Conservation (phyloP, 2,329 filamentous ascomycete genomes). For the Onygenales sp. region DNA sequence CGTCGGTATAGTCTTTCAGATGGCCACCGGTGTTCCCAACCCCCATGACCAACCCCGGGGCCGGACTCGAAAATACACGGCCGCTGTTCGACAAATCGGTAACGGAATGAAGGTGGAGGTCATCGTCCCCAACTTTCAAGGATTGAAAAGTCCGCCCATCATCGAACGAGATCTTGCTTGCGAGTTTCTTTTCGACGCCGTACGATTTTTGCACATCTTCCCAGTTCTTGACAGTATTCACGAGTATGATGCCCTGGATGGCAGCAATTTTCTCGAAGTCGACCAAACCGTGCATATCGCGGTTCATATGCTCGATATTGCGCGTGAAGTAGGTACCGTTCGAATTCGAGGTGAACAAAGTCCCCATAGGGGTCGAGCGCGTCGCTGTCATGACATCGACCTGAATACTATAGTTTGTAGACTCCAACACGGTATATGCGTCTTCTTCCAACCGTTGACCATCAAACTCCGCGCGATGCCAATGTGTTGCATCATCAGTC, state of each 20-base stretch:
- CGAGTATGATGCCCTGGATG: conserved; percentile 84
- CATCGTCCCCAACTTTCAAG: conserved; percentile 56
- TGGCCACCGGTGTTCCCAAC: conserved; percentile 78
- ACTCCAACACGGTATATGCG: conserved; percentile 88
- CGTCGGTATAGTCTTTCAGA: conserved; percentile 61
- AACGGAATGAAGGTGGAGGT: conserved; percentile 83
- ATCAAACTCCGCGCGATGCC: conserved; percentile 88
- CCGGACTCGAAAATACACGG: conserved; percentile 83
- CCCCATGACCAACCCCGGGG: conserved; percentile 87
- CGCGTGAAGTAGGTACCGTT: conserved; percentile 93
- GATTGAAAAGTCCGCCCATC: conserved; percentile 79
- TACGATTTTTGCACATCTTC: conserved; percentile 56
- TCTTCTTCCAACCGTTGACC: conserved; percentile 73
- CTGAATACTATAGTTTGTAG: conserved; percentile 96
- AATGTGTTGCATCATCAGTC: conserved; percentile 69
- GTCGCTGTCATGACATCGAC: conserved; percentile 74
- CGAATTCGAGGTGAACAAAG: conserved; percentile 90
- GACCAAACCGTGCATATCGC: conserved; percentile 63
- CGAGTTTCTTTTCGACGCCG: conserved; percentile 47
- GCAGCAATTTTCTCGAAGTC: conserved; percentile 92
- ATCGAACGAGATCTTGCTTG: conserved; percentile 84
- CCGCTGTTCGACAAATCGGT: conserved; percentile 76
- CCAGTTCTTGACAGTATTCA: conserved; percentile 84
- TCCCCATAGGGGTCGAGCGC: conserved; percentile 58
- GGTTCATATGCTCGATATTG: conserved; percentile 88